Evolutionary conservation across 176 grass and related monocot genomes (phyloP).

Genomic region (Oryza coarctata): DNA sequence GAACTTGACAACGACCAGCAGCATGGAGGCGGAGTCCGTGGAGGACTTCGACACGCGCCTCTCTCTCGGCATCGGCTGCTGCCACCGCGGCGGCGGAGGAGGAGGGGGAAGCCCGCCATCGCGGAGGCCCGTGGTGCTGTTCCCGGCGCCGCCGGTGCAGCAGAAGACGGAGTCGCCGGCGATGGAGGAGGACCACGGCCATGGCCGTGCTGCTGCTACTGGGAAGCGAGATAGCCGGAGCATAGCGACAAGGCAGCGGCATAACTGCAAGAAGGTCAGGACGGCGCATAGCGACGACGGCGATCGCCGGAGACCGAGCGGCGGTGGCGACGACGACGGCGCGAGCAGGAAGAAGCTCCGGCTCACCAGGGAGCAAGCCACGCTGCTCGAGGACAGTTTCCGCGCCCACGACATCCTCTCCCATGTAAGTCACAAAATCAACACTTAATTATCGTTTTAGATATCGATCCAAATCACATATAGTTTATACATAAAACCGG

Average conservation of each 20-base stretch:
- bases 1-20: constrained; percentile 23
- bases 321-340: background rate
- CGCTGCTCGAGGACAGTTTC: constrained; percentile 52
- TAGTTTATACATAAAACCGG: too few relatives aligned
- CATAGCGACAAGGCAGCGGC: background rate
- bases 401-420: constrained; percentile 49
- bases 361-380: constrained; percentile 42
- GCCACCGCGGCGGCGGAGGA: too few relatives aligned
- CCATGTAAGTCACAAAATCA: constrained; percentile 21
- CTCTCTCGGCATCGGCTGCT: constrained; percentile 19
- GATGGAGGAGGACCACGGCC: too few relatives aligned
- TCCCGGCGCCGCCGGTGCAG: constrained; percentile 15
- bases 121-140: constrained; percentile 11
- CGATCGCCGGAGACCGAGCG: background rate
- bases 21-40: constrained; percentile 7
- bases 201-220: background rate
- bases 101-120: background rate
- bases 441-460: too few relatives aligned
- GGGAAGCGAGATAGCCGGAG: background rate
- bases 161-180: background rate
- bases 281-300: background rate
- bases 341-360: constrained; percentile 55
- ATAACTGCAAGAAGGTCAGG: background rate
- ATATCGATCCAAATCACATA: too few relatives aligned
- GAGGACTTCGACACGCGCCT: constrained; percentile 39